Base-by-base conservation (phyloP, 2,329 filamentous ascomycete genomes). In the Dendrostoma leiphaemia region DNA sequence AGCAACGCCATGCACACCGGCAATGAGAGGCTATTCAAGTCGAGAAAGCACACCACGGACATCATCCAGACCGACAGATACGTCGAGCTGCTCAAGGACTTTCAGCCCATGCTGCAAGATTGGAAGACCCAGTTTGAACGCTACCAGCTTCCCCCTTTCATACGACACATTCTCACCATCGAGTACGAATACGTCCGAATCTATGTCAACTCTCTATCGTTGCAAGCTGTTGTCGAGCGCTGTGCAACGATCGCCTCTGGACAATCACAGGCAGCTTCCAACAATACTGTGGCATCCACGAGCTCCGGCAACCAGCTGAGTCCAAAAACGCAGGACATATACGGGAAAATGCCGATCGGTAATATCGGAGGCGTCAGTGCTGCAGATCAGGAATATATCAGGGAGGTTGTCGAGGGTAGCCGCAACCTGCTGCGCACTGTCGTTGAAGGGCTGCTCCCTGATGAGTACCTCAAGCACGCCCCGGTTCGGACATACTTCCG, bases 141-240 rank as follows among this genome's bases (percentile, higher is more conserved):
- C n/a, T 88, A 90, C 64, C 81, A 83, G 53, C 77, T 88, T 49
- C 85, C 85, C 2, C 81, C 75, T 21, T 87, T 81, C 59, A 86
- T 85, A 60, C 75, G 81, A 28, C 85, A 91, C 67, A 92, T 97
- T 55, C 77, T 99, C 28, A 88, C 85, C 7, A 97, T 97, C 61
- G 94, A 99, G 73, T 97, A 94, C 65, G 91, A 97, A 65, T 97
- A 97, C 67, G 91, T 93, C 24, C 84, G 93, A 64, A 89, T 97
- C 48, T 97, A 97, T 67, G 83, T 97, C 73, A 97, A 97, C 69
- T 96, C 92, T 1, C 78, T 99, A 2, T 92, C 92, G 2, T 76
- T 99, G 2, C 94, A 99, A 72, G 94, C 94, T 21, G 91, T 97
- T 3, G 91, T 97, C 6, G 93, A 97, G 71, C 84, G 92, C 57